Evolutionary conservation across 2,329 filamentous ascomycete genomes (phyloP), one percentile per base, ranked within the genome.

Genomic region (Phialemoniopsis sp.): DNA sequence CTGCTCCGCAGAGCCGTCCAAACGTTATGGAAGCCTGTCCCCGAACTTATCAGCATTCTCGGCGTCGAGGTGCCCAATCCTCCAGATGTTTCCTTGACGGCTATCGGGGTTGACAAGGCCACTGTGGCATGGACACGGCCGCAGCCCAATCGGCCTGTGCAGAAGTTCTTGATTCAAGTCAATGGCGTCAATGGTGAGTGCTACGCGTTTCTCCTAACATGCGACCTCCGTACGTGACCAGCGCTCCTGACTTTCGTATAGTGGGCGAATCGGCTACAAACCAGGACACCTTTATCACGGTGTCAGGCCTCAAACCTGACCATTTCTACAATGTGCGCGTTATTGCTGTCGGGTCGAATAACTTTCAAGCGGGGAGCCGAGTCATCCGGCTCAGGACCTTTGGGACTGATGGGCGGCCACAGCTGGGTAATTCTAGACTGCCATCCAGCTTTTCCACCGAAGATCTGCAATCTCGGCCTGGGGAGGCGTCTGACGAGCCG

Each of bases 241-340:
- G 13, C 16, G 14, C 32, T 34, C 32, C 32, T 34, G 12, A 34
- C 32, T n/a, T 34, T 16, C 7, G 4, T 26, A 30, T 33, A 89
- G 87, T 96, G 48, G 93, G 90, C 52, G 88, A 95, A 55, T 88
- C 90, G 33, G 82, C 58, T n/a, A 58, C 80, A 47, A 80, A 82
- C 51, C 77, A 80, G 49, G 89, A 95, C 59, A 89, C 85, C 1
- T 87, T 89, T n/a, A 89, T 96, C 38, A 90, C 87, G 34, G 89
- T 98, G 40, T 89, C 86, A 26, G 89, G 90, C 30, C 72, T 98
- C 8, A 83, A 85, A 52, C 89, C 93, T 1, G 82, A 85, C 48
- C 87, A 87, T 53, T 94, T 90, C 54, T 97, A 97, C 65, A 94
- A 95, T 48, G 83, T 98, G 19, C 85, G 91, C 44, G 88, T 97